Base-by-base conservation (phyloP, 306 rosid genomes). In the Vicia faba region DNA sequence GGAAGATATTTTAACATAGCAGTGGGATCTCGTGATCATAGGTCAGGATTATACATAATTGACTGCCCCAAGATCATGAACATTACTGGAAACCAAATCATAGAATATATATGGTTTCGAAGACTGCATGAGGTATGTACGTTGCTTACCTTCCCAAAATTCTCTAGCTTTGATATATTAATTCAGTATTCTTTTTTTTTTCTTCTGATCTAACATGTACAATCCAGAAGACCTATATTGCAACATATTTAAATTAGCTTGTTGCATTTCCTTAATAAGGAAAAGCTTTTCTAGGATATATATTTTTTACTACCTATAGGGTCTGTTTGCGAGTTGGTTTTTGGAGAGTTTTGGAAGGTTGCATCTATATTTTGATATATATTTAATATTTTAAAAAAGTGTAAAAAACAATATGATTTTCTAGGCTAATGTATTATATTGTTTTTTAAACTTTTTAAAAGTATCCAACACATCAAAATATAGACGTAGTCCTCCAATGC, bases 1-100 rank as follows among this genome's bases (percentile, higher is more conserved):
- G 70, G 44, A 11, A 29, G 18, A 1, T 46, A 48, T 65, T 65
- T 46, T 65, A 2, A 5, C 16, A 31, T 26, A 2, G 8, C 11
- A 46, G 18, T 18, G 1, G 59, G 43, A 15, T 31, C 45, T 1
- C 45, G 56, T 33, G 38, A 33, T n/a, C 55, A 65, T 16, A 16
- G 70, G 12, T 48, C 70, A 2, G 70, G 70, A 15, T 29, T 65
- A 10, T 65, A 65, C 46, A 3, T 48, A 15, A 46, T 46, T 13
- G 26, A 65, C 45, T 65, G 70, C 14, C 57, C 29, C 4, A 11
- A 43, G 8, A 20, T 20, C 14, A 5, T 11, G 14, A 41, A 41
- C n/a, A 26, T 26, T 2, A 1, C 0, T 3, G 4, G 3, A 8
- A 4, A 50, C 13, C 45, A 2, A 26, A 26, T 3, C 15, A 8